Evolutionary conservation across 768 basidiomycete species (phyloP).

Genomic region (Asterophora parasitica): DNA sequence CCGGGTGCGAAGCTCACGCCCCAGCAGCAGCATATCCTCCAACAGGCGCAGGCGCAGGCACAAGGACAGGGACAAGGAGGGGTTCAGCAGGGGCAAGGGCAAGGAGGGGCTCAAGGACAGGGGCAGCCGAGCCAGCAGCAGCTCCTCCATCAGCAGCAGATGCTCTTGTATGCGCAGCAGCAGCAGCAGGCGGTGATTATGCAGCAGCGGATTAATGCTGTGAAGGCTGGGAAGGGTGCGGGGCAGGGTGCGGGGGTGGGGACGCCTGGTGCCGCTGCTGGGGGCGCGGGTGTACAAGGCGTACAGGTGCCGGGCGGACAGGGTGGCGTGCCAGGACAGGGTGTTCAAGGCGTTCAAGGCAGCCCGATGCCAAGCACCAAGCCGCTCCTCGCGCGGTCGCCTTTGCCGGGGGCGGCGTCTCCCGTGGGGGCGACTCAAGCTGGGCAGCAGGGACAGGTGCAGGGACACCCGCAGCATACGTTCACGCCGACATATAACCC

Average conservation of each 20-base stretch:
- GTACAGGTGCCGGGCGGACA: no score
- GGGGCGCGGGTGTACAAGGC: no score
- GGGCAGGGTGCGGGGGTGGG: constrained; percentile 19
- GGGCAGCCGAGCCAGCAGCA: not conserved
- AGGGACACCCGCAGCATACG: constrained; percentile 23
- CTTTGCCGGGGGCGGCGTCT: constrained; percentile 21
- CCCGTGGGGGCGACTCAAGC: no score
- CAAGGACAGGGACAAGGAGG: not conserved
- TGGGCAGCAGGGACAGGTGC: constrained; percentile 1
- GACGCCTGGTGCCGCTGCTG: constrained; percentile 2
- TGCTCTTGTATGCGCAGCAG: no score
- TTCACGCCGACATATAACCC: constrained; percentile 30
- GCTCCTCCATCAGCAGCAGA: not conserved
- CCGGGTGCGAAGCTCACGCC: no score
- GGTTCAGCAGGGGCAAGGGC: not conserved
- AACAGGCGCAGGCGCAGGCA: not conserved
- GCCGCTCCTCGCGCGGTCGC: constrained; percentile 25
- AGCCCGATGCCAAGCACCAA: constrained; percentile 35
- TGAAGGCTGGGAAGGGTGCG: constrained; percentile 26
- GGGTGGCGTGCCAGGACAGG: no score
- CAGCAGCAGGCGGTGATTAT: not conserved
- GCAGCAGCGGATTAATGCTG: constrained; percentile 8
- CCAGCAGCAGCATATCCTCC: not conserved
- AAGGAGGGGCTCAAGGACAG: constrained; percentile 2
- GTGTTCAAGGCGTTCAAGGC: constrained; percentile 20